Conservation (phyloP, 768 basidiomycete genomes). For the Podaxis sp. region DNA sequence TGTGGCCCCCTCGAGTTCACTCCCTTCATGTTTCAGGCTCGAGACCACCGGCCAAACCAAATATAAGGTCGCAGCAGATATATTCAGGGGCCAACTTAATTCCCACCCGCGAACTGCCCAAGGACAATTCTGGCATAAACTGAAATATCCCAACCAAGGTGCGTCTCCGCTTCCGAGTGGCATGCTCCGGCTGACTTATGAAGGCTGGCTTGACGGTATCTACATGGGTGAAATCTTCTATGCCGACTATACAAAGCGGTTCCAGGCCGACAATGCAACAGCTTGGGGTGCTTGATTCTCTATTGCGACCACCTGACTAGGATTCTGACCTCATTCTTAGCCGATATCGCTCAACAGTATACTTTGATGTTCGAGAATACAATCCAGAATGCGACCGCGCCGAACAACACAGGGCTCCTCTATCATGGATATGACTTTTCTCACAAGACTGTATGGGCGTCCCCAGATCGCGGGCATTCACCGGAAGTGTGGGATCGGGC, state of each 20-base stretch:
- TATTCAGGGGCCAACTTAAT: conserved; percentile 37
- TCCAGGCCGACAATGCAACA: conserved; percentile 34
- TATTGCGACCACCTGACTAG: background rate
- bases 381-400: conserved; percentile 34
- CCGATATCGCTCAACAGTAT: conserved; percentile 42
- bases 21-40: conserved; percentile 25
- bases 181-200: background rate
- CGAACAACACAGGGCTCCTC: conserved; percentile 42
- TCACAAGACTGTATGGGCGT: conserved; percentile 43
- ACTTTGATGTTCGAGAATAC: conserved; percentile 44
- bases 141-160: conserved; percentile 44
- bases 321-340: conserved; percentile 18
- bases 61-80: conserved; percentile 42
- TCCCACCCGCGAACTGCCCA: conserved; percentile 43
- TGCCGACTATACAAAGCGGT: conserved; percentile 36
- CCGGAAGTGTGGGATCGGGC: conserved; percentile 52
- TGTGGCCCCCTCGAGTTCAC: background rate
- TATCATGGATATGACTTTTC: conserved; percentile 53
- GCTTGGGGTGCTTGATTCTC: conserved; percentile 36
- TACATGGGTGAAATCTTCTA: conserved; percentile 50
- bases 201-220: conserved; percentile 46
- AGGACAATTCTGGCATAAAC: conserved; percentile 50
- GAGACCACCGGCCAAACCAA: conserved; percentile 33
- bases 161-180: background rate
- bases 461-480: conserved; percentile 43